Evolutionary conservation across 2,329 filamentous ascomycete species (phyloP).

Genomic region (Coniochaeta pulveracea): DNA sequence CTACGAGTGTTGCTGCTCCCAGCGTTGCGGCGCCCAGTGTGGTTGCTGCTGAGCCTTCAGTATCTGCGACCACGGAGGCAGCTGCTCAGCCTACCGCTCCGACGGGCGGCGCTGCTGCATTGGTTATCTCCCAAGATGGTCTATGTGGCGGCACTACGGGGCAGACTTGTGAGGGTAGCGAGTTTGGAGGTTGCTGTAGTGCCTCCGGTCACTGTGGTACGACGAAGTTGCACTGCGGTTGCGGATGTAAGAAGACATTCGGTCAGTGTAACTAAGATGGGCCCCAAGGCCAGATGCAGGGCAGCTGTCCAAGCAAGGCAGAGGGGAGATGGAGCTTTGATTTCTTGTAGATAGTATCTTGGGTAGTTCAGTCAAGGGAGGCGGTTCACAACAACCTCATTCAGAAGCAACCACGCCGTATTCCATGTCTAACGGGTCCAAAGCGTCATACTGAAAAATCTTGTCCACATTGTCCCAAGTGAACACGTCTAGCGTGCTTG

Average conservation of each 20-base stretch:
- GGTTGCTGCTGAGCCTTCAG: neutral
- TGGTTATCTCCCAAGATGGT: constrained; percentile 22
- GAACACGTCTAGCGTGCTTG: too few relatives aligned
- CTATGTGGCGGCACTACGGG: constrained; percentile 26
- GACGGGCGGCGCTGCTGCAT: neutral
- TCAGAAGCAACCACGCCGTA: too few relatives aligned
- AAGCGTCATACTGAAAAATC: too few relatives aligned
- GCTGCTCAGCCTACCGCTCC: neutral
- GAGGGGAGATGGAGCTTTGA: neutral
- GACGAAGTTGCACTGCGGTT: constrained; percentile 22
- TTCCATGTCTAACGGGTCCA: too few relatives aligned
- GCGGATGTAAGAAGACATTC: constrained; percentile 19
- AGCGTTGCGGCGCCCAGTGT: too few relatives aligned
- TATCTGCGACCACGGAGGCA: neutral
- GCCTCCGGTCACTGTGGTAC: constrained; percentile 25
- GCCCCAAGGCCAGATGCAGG: too few relatives aligned
- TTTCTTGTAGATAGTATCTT: too few relatives aligned
- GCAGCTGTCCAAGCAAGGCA: too few relatives aligned
- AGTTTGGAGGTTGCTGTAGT: constrained; percentile 32
- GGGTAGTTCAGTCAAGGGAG: too few relatives aligned
- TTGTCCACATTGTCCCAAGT: too few relatives aligned
- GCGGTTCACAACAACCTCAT: too few relatives aligned
- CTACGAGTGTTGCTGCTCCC: neutral
- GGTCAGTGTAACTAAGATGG: constrained; percentile 1
- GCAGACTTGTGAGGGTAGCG: constrained; percentile 28